Percentiles rank a stretch among this genome's conserved stretches.
Conservation (phyloP, 192 early-diverging fungal genomes). For the Geranomyces michiganensis region DNA sequence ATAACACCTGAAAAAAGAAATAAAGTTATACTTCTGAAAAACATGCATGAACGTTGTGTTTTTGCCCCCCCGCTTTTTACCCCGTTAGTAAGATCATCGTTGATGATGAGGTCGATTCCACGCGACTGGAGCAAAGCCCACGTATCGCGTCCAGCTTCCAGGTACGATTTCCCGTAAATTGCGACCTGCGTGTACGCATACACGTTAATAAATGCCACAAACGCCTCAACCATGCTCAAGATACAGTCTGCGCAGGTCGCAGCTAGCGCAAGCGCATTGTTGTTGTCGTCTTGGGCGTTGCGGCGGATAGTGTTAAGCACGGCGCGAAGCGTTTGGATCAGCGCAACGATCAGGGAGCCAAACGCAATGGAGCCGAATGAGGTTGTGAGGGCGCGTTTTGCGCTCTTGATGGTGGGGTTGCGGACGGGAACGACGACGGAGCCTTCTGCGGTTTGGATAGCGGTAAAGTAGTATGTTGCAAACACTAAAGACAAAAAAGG, state of each 20-base stretch:
- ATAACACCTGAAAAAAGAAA: neutral
- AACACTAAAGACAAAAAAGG: slow-evolving; percentile 49
- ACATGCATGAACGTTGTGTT: too few species aligned
- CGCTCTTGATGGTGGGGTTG: slow-evolving; percentile 61
- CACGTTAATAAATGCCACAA: slow-evolving; percentile 64
- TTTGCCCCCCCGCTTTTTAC: slow-evolving; percentile 58
- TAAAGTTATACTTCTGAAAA: too few species aligned
- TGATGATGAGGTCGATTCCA: slow-evolving; percentile 61
- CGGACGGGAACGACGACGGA: slow-evolving; percentile 55
- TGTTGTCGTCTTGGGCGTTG: slow-evolving; percentile 40
- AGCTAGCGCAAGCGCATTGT: slow-evolving; percentile 51
- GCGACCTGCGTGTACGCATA: slow-evolving; percentile 94
- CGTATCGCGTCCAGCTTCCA: slow-evolving; percentile 64
- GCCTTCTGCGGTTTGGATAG: slow-evolving; percentile 50
- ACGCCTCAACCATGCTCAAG: slow-evolving; percentile 71
- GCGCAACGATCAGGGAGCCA: slow-evolving; percentile 60
- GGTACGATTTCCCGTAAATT: slow-evolving; percentile 76
- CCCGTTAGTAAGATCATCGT: slow-evolving; percentile 85
- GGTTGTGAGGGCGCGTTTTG: slow-evolving; percentile 74
- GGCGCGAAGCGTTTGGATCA: slow-evolving; percentile 67
- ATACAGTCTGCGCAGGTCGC: slow-evolving; percentile 76
- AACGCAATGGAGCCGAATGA: slow-evolving; percentile 80
- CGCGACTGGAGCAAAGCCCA: slow-evolving; percentile 76
- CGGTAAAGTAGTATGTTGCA: slow-evolving; percentile 76
- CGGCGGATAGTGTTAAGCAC: slow-evolving; percentile 45